Conservation (phyloP, 1,284 basidiomycete genomes). For the Phlebopus sp. region DNA sequence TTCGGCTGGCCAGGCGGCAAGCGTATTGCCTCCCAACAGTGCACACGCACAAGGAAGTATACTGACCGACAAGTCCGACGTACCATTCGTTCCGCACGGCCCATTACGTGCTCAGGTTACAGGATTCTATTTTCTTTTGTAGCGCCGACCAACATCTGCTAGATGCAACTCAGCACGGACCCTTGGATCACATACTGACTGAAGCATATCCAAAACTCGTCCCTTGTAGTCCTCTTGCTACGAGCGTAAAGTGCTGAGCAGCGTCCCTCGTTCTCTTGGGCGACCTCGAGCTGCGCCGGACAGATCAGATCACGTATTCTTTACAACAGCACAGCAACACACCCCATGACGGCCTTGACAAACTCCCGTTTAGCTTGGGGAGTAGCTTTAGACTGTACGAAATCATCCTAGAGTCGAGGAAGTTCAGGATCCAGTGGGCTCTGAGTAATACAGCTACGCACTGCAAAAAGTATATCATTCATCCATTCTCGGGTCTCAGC, state of each 20-base stretch:
- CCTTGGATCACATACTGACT: slow-evolving; percentile 25
- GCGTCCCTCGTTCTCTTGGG: slow-evolving; percentile 66
- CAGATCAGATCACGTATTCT: not conserved
- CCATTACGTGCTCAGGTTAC: not conserved
- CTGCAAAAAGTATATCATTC: slow-evolving; percentile 65
- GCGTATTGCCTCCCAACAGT: not conserved
- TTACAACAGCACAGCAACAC: slow-evolving; percentile 15
- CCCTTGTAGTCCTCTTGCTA: slow-evolving; percentile 73
- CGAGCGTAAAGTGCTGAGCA: slow-evolving; percentile 71
- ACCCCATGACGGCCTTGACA: slow-evolving; percentile 72
- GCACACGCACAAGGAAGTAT: not conserved
- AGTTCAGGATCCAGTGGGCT: slow-evolving; percentile 3
- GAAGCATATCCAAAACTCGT: slow-evolving; percentile 71
- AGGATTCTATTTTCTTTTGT: not conserved
- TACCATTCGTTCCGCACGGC: not conserved
- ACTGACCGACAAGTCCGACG: slow-evolving; percentile 5
- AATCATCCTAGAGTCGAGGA: slow-evolving; percentile 49
- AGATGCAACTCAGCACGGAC: not conserved
- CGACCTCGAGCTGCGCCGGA: slow-evolving; percentile 52
- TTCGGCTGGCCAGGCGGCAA: not conserved
- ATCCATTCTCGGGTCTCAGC: slow-evolving; percentile 66
- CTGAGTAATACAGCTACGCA: slow-evolving; percentile 35
- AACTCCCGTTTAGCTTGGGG: slow-evolving; percentile 75
- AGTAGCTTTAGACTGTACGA: slow-evolving; percentile 60
- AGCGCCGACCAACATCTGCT: not conserved